Evolutionary conservation across 768 basidiomycete genomes (phyloP), one percentile per base, ranked within the genome.

Genomic region (Trametes meyenii): DNA sequence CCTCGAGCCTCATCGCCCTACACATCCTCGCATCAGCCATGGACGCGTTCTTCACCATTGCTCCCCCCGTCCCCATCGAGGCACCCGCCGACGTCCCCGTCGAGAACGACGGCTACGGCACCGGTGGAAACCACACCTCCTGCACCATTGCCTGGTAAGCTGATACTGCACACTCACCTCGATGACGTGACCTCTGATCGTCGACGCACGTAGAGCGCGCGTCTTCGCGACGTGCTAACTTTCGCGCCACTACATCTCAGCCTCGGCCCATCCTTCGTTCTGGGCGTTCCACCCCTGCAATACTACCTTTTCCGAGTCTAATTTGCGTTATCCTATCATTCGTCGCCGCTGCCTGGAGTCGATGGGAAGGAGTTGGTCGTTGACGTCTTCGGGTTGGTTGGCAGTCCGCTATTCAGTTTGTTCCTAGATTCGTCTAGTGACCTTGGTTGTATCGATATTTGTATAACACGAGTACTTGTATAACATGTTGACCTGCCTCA

Each of bases 1-100:
- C 49, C 39, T 33, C 50, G 23, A 39, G 48, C 59, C 24, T 53
- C 59, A 53, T 35, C 33, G 43, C 44, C 21, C 14, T 12, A 42
- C 40, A 14, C 29, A n/a, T 43, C 3, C 48, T 24, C 33, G 6
- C 33, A 16, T 40, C 23, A 19, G 29, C 33, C 19, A 61, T 63
- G 65, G 65, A 63, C 61, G 55, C 65, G 13, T 61, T 60, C 58
- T 66, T 63, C 55, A 58, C 51, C 51, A 60, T 66, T 45, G 58
- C 58, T 26, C 33, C 58, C 29, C 50, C 58, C 55, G 58, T 60
- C 55, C 61, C 61, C 26, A 44, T 42, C 48, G 53, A 56, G 46
- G 17, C 58, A 24, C 39, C n/a, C 54, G 57, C 49, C 38, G 38
- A 45, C n/a, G 44, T 54, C 36, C 44, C 39, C 45, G 35, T 54